Evolutionary conservation across 2,329 filamentous ascomycete genomes (phyloP), one percentile per base, ranked within the genome.

Genomic region (Verruconis gallopava): DNA sequence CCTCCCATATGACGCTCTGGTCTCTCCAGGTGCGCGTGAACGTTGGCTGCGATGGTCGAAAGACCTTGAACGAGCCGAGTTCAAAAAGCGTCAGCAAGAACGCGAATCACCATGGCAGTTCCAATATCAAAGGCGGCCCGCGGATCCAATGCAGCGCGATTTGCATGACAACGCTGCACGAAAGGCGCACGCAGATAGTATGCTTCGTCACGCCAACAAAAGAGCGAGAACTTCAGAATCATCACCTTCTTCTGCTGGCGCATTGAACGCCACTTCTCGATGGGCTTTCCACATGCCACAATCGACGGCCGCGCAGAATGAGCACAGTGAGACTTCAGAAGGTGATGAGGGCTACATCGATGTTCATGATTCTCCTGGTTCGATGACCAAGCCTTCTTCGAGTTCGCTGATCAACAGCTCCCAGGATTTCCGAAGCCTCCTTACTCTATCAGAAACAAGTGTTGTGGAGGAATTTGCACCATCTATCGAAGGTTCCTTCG

Each of bases 1-100:
- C 9, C 69, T 86, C n/a, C 72, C 77, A 4, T 78, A 85, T 51
- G 81, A 91, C 34, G 71, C 69, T 34, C 68, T 98, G 14, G 71
- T 95, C n/a, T 93, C 89, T 3, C 77, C 73, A 41, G 81, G 77
- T 48, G 82, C 91, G 14, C 71, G 72, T 47, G 81, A 91, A 45
- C 79, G 91, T 33, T 96, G 81, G 66, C 55, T 75, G 35, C 76
- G 78, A 45, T 98, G 91, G 91, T 69, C 63, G 44, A 54, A 61
- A 25, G 88, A 93, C 51, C 66, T 95, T 20, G 69, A 69, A 49
- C 68, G 71, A 43, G 79, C 74, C 11, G 74, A 78, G 47, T 59
- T 61, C 18, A 43, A 39, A 44, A 18, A 35, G 11, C 58, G 58
- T 32, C 48, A 52, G 17, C 49, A 54, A 6, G 47, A 47, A 20